Base-by-base conservation (phyloP, 2,329 filamentous ascomycete genomes). In the Sphaerulina vaccinii region DNA sequence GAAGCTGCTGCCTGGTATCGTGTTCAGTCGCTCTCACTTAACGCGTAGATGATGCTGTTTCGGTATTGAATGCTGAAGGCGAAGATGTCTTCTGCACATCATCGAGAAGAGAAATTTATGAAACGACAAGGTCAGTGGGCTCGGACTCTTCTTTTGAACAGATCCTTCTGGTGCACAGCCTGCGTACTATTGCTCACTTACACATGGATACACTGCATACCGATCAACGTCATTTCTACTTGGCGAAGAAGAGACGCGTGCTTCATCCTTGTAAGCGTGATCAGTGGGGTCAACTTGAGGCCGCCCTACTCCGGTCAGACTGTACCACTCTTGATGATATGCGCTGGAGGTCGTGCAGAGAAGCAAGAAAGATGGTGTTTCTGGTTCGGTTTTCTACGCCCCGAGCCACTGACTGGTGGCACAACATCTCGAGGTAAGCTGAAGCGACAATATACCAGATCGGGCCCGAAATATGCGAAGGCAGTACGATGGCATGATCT, bases 141-240 rank as follows among this genome's bases (percentile, higher is more conserved):
- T n/a, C 13, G 22, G 24, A 24, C 8, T 11, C 21, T 27, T 29
- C 18, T 40, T 48, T 38, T 49, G 45, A 40, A 35, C 18, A 29
- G 19, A 22, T 49, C 13, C 18, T 49, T 36, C 36, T 36, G 32
- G 24, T 41, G 37, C 45, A 37, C 45, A 49, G 45, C 45, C 37
- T 49, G 21, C 45, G 35, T 41, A 18, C 27, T 18, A 40, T 19
- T 21, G 45, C 45, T 48, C 45, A 40, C 35, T 49, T 47, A 32
- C 37, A 49, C 45, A 49, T 49, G 45, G 45, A 49, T 49, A 24
- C 45, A 49, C 45, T 49, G 45, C 45, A 49, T 41, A 29, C 36
- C n/a, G n/a, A n/a, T n/a, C n/a, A n/a, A n/a, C n/a, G n/a, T n/a
- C n/a, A n/a, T n/a, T n/a, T n/a, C n/a, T n/a, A n/a, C n/a, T n/a